Conservation (phyloP, 352 stramenopile species). For the Phytophthora nicotianae region DNA sequence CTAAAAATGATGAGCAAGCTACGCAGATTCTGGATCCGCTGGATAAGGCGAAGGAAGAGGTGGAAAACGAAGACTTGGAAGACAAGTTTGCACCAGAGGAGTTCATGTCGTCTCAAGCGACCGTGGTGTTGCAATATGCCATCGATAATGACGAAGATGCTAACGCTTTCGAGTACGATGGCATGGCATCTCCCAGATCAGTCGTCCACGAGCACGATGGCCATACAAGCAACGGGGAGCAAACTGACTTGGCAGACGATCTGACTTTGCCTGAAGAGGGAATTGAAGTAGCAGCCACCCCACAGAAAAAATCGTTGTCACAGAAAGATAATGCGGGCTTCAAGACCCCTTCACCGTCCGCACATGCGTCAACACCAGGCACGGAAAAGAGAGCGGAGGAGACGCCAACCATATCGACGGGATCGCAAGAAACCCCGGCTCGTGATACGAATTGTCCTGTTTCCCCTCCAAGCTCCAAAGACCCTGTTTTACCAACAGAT, state of each 20-base stretch:
- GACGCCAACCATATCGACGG: neutral
- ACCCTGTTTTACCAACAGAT: conserved; percentile 4
- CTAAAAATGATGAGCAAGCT: conserved; percentile 12
- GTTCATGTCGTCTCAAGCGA: conserved; percentile 36
- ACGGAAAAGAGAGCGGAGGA: conserved; percentile 18
- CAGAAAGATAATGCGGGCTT: conserved; percentile 7
- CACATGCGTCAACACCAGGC: conserved; percentile 13
- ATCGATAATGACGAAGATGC: conserved; percentile 33
- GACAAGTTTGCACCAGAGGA: conserved; percentile 19
- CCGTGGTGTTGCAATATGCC: conserved; percentile 30
- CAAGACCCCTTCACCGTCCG: conserved; percentile 23
- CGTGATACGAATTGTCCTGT: neutral
- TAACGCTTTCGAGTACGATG: conserved; percentile 44
- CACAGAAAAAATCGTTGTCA: conserved; percentile 4
- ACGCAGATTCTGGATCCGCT: conserved; percentile 19
- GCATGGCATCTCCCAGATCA: conserved; percentile 14
- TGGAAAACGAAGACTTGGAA: neutral
- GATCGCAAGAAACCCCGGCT: neutral
- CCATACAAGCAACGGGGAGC: neutral
- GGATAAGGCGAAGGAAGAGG: conserved; percentile 12
- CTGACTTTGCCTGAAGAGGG: conserved; percentile 6
- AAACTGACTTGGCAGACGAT: conserved; percentile 7
- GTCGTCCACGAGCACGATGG: neutral
- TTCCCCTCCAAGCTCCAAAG: conserved; percentile 13
- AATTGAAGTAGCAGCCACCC: conserved; percentile 14